phyloP scores from a whole-genome alignment of 176 grass and related monocot species.

The Triticum dicoccoides region DNA sequence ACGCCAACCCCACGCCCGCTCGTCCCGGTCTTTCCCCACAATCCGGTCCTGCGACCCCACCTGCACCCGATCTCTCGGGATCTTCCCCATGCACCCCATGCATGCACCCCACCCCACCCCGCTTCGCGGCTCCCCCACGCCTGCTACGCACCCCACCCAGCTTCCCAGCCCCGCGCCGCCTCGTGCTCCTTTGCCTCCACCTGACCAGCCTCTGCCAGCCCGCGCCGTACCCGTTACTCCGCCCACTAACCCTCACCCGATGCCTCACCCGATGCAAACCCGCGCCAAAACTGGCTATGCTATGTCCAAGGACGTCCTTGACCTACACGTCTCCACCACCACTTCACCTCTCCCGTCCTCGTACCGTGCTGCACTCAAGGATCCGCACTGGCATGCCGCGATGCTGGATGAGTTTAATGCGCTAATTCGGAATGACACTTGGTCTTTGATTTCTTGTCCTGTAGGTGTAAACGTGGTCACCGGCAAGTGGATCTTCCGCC shows the following conservation, averaged over 20 bases:
- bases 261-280: neutral
- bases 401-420: neutral
- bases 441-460: neutral
- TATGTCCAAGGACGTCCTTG: neutral
- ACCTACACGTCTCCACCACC: neutral
- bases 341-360: neutral
- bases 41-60: no score
- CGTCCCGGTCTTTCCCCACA: no score
- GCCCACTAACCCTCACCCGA: neutral
- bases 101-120: no score
- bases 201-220: neutral
- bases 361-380: neutral
- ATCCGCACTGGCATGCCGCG: neutral
- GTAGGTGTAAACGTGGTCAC: neutral
- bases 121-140: no score
- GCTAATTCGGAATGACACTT: neutral
- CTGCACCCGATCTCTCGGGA: no score
- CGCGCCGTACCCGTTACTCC: neutral
- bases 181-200: neutral
- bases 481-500: neutral
- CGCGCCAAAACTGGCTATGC: neutral
- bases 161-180: neutral
- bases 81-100: no score
- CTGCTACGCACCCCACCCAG: no score
- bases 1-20: no score